Conservation (phyloP, 345 rosid species). For the Euphorbia lathyris region DNA sequence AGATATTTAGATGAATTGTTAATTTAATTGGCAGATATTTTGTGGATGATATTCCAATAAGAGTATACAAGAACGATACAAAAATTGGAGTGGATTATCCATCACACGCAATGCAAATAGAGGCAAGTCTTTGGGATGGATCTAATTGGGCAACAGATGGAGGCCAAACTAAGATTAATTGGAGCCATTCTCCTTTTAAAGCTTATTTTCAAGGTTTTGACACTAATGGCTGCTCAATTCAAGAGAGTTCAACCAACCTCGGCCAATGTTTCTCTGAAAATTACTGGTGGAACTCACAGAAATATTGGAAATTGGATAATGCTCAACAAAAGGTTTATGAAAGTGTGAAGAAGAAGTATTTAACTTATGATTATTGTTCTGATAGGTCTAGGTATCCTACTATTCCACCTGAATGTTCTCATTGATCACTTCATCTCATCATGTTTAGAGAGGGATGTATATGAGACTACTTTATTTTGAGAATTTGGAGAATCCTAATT, state of each 20-base stretch:
- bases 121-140: conserved; percentile 67
- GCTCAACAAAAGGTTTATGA: conserved; percentile 17
- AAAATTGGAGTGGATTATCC: conserved; percentile 44
- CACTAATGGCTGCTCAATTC: conserved; percentile 36
- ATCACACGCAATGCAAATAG: conserved; percentile 46
- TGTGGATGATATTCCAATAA: conserved; percentile 59
- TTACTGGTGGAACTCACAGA: conserved; percentile 60
- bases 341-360: conserved; percentile 22
- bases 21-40: conserved; percentile 34
- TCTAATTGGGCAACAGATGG: conserved; percentile 63
- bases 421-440: background rate
- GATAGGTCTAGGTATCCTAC: conserved; percentile 30
- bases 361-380: conserved; percentile 45
- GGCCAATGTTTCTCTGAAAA: conserved; percentile 27
- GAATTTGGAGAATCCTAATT: background rate
- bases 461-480: too few relatives aligned
- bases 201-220: conserved; percentile 47
- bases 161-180: conserved; percentile 50
- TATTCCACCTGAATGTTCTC: conserved; percentile 34
- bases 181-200: conserved; percentile 56
- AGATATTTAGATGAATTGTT: too few relatives aligned
- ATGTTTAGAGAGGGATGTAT: too few relatives aligned
- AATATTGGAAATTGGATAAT: conserved; percentile 28
- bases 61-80: conserved; percentile 58
- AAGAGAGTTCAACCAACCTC: background rate